These are phyloP conservation scores for Diplodia mutila DNA, from an alignment of 2,329 filamentous ascomycete genomes.

Conservation along the genomic window DNA sequence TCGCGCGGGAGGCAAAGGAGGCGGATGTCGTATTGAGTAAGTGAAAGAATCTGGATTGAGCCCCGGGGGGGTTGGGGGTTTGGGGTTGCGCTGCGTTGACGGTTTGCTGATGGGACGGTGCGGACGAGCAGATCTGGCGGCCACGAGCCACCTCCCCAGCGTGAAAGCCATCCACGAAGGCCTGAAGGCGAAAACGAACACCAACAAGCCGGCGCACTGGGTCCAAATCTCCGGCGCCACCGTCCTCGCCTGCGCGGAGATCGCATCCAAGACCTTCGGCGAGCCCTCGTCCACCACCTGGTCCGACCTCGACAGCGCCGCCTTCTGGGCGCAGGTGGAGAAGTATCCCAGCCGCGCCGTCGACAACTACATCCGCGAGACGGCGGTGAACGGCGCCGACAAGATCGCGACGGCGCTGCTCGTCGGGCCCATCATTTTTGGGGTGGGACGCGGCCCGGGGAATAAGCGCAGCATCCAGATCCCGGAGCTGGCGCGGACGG, in stretches of 20 bases:
- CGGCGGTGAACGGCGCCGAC: neutral
- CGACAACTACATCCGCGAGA: neutral
- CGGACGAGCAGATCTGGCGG: neutral
- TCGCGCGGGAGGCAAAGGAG: neutral
- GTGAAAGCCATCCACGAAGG: neutral
- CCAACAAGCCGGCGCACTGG: neutral
- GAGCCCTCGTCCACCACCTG: neutral
- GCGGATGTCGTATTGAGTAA: neutral
- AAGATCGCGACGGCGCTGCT: neutral
- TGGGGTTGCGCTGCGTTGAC: too few species aligned
- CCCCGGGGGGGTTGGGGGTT: too few species aligned
- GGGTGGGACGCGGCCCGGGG: neutral
- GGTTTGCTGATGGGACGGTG: too few species aligned
- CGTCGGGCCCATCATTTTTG: neutral
- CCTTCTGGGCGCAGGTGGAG: neutral
- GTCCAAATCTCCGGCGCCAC: neutral
- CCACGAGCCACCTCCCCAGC: neutral
- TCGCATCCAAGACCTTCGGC: neutral
- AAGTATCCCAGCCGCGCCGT: neutral
- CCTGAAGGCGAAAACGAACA: neutral
- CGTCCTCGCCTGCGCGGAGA: neutral
- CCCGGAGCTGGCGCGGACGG: neutral
- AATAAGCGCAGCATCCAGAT: neutral
- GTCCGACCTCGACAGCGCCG: neutral
- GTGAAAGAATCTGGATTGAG: too few species aligned